phyloP scores from a whole-genome alignment of 345 rosid genomes.

The Eucalyptus curtisii region DNA sequence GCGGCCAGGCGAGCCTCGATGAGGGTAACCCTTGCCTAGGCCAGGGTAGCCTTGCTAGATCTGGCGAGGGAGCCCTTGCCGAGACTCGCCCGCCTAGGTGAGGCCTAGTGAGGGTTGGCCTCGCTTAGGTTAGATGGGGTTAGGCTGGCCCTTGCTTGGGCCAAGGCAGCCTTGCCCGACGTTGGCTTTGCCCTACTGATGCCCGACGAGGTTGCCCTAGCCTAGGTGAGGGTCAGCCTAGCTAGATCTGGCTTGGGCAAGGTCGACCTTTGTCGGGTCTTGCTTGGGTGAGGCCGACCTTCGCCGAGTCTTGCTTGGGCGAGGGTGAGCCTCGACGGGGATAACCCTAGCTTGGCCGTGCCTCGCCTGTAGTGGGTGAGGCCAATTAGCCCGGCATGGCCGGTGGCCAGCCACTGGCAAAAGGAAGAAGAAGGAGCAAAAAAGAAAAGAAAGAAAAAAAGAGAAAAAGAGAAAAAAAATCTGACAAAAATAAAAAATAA shows the following conservation, averaged over 20 bases:
- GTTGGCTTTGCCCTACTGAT: rapidly evolving
- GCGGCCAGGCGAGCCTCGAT: rapidly evolving
- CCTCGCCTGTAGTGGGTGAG: rapidly evolving
- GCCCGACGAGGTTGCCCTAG: too few species aligned
- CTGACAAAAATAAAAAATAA: too few species aligned
- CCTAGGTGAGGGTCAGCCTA: rapidly evolving
- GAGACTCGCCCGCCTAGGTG: rapidly evolving
- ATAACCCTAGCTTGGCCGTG: rapidly evolving
- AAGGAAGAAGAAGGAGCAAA: too few species aligned
- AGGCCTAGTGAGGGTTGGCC: rapidly evolving
- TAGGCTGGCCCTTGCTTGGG: too few species aligned
- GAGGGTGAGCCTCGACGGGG: too few species aligned
- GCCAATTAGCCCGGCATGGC: rapidly evolving
- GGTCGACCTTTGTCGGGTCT: too few species aligned
- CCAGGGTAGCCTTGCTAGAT: rapidly evolving
- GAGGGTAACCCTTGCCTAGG: rapidly evolving
- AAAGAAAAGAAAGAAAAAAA: rapidly evolving
- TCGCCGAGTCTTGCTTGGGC: too few species aligned
- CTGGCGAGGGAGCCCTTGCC: rapidly evolving
- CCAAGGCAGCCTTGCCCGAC: rapidly evolving
- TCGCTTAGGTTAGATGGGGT: too few species aligned
- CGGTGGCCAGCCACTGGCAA: rapidly evolving
- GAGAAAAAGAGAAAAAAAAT: too few species aligned
- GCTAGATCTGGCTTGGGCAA: too few species aligned
- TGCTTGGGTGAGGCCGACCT: too few species aligned